Base-by-base conservation (phyloP, 768 basidiomycete species). In the Phylloporus sp. region DNA sequence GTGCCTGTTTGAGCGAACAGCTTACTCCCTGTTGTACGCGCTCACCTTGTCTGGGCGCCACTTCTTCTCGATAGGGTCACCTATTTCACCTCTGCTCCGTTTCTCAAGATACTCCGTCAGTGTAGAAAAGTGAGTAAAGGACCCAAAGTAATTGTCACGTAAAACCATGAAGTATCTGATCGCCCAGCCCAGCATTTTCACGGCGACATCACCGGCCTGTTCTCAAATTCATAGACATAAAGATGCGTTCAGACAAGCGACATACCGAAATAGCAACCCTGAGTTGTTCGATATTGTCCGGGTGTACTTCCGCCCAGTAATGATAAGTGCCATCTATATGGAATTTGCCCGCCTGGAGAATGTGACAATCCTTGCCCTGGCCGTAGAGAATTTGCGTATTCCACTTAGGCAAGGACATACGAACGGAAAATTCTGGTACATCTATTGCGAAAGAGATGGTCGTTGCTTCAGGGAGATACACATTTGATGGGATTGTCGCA, bases 111-210 rank as follows among this genome's bases (percentile, higher is more conserved):
- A 95, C 72, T 98, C 95, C 20, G 78, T 80, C 36, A 92, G 75
- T 1, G 91, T 97, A 3, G 86, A 85, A 60, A 95, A 97, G 58
- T 95, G 89, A 2, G 93, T 97, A 69, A 97, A 98, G 5, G 82
- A 78, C 11, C 95, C 95, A 45, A 97, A 83, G 69, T 98, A 98
- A 69, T 97, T 97, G 62, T 95, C 92, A 41, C 88, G 84, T 52
- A 97, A 63, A 35, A 86, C 82, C 83, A 98, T 88, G 57, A 95
- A 77, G 62, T 92, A 85, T 32, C 94, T 83, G 53, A 95, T 80
- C 2, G 84, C 84, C 95, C 95, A 97, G 22, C 93, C 95, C 47
- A 92, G 71, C 2, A 77, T 73, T 65, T 86, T 88, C 71, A 85
- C 86, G 9, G 80, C 71, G 29, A 84, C 63, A 29, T 82, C 76